Base-by-base conservation (phyloP, 2,329 filamentous ascomycete genomes). In the Monosporascus sp. region DNA sequence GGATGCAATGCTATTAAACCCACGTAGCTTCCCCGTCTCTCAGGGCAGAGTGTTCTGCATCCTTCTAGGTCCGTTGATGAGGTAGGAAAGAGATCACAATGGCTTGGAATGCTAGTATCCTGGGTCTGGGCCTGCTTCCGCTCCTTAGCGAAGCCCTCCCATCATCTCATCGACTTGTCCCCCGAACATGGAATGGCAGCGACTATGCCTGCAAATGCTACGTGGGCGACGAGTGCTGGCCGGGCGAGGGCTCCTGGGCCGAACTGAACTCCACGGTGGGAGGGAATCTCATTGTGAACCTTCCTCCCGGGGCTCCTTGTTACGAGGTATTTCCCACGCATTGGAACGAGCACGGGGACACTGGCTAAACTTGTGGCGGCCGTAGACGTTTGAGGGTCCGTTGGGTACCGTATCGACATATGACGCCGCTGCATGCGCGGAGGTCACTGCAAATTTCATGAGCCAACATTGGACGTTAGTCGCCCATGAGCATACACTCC, bases 381-480 rank as follows among this genome's bases (percentile, higher is more conserved):
- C 5, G 24, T 48, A 62, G 60, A 67, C 59, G 11, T 73, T 71
- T 54, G 58, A 69, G n/a, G 70, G 72, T 0, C 69, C 69, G 3
- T 59, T 72, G 18, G 71, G 71, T 18, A 64, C 60, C 5, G 38
- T 72, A 8, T 58, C 64, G 38, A 74, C 72, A 0, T 73, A 71
- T 50, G 58, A 73, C 49, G 63, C 65, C n/a, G 65, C 62, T 11
- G 58, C 65, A 48, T 74, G 72, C 50, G 62, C 62, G 0, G 65
- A 63, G 1, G 62, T 66, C 7, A 64, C 60, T 2, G 54, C 60
- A 2, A 65, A 65, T 48, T 73, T 67, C 57, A 49, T 60, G 7
- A 57, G 68, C 47, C 67, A 72, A 54, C 60, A 67, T 47, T 75
- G 71, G 69, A 66, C 64, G 72, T 73, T 52, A 65, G 72, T 67